phyloP scores from a whole-genome alignment of 202 grass and related monocot genomes.

The Zizania palustris region DNA sequence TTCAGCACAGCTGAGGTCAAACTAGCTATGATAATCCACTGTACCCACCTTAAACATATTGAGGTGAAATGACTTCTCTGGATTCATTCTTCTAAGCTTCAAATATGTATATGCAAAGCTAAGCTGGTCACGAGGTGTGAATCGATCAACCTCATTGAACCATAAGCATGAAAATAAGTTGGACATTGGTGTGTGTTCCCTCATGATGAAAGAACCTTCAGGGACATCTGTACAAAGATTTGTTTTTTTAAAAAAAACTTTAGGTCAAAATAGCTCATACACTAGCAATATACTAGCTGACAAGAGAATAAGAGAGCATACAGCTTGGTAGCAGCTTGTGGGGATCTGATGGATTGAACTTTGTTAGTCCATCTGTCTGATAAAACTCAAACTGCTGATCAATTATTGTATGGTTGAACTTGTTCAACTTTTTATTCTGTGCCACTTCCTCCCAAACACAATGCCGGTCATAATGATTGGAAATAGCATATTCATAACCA shows the following conservation, averaged over 20 bases:
- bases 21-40: constrained; percentile 30
- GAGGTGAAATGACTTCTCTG: constrained; percentile 63
- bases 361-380: constrained; percentile 82
- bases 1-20: constrained; percentile 11
- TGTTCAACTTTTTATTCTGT: constrained; percentile 97
- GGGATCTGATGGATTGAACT: constrained; percentile 74
- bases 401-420: constrained; percentile 95
- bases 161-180: constrained; percentile 95
- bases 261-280: constrained; percentile 4
- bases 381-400: constrained; percentile 99
- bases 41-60: constrained; percentile 93
- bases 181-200: constrained; percentile 95
- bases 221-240: constrained; percentile 76
- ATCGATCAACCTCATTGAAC: constrained; percentile 97
- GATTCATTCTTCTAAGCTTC: constrained; percentile 92
- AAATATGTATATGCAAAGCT: constrained; percentile 99
- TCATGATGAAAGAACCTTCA: constrained; percentile 98
- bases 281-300: constrained; percentile 35
- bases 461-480: constrained; percentile 94
- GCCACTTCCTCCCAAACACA: constrained; percentile 97
- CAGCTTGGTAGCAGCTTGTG: constrained; percentile 90
- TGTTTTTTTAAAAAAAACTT: background rate
- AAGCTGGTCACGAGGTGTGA: constrained; percentile 94
- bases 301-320: constrained; percentile 44
- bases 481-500: constrained; percentile 93